Percentiles rank a stretch among this genome's conserved stretches.
phyloP scores from a whole-genome alignment of 2,329 filamentous ascomycete species.

The Pseudocercospora macadamiae region DNA sequence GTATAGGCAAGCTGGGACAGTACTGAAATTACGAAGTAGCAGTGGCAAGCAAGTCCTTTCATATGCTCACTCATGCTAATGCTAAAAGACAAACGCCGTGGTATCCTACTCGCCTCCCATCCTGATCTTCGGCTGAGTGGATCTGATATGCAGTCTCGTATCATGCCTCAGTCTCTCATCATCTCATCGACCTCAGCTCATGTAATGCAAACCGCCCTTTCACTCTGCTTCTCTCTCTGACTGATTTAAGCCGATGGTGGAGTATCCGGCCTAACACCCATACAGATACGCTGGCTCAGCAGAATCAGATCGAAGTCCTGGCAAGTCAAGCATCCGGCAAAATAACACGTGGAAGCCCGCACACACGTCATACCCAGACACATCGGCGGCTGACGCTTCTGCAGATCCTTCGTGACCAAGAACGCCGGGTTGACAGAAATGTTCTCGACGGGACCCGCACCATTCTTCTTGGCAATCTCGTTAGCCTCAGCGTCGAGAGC shows the following conservation, averaged over 20 bases:
- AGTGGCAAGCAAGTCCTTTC: not conserved
- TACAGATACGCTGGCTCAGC: not conserved
- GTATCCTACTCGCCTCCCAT: not conserved
- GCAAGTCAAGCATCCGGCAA: not conserved
- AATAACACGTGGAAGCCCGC: not conserved
- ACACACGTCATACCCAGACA: not conserved
- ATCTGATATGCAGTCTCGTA: too few relatives aligned
- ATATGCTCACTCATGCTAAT: too few relatives aligned
- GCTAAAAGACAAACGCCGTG: too few relatives aligned
- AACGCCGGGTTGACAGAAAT: not conserved
- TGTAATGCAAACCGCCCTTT: too few relatives aligned
- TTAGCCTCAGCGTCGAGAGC: not conserved
- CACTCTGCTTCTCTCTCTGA: too few relatives aligned
- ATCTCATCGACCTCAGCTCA: not conserved
- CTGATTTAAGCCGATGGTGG: too few relatives aligned
- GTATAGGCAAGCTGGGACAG: not conserved
- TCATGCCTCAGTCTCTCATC: not conserved
- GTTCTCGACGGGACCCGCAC: not conserved
- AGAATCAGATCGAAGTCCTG: not conserved
- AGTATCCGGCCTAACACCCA: not conserved
- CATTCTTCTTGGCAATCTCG: not conserved
- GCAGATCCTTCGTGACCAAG: not conserved
- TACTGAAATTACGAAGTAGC: not conserved
- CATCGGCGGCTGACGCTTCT: not conserved
- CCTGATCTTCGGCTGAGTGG: too few relatives aligned